Evolutionary conservation across 805 yeast genomes (phyloP), one percentile per base, ranked within the genome.

Genomic region (Blastobotrys terrestris): DNA sequence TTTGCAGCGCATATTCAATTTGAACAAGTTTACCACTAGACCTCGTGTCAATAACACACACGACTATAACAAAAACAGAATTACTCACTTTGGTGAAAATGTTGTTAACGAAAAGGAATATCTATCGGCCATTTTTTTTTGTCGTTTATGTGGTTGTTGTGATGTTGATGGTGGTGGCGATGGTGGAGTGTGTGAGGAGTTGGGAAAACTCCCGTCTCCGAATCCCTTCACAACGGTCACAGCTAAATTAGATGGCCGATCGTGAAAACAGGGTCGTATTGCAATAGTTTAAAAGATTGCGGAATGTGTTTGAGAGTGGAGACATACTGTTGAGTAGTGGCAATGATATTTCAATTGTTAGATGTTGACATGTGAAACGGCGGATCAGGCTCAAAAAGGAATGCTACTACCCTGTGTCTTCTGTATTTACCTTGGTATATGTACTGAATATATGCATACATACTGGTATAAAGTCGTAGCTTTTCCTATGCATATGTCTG

Each of bases 21-120:
- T 94, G 99, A 48, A 91, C 96, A 60, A 94, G 80, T 76, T 94
- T 94, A 61, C 99, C 99, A 71, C 96, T 88, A 64, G 21, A 22
- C 16, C 11, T 51, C 8, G 22, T 43, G 35, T 31, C 22, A 21
- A 21, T 18, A 18, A 18, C 21, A 39, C 8, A 4, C 49, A 26
- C 21, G 42, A 19, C 3, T n/a, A n/a, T 2, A 43, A 2, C 22
- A 40, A n/a, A 26, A 14, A 51, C 19, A 56, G 21, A 16, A 8
- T 21, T 40, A 59, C 85, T 60, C 78, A 85, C 91, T 86, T 87
- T 66, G 99, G 99, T 48, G 98, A 92, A 70, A 94, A 94, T 15
- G 99, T 94, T 21, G 99, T 94, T 57, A 94, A 79, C 20, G 99
- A 94, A 68, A 94, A 94, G 18, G 98, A 90, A 73, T 94, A 94